Base-by-base conservation (phyloP, 768 basidiomycete genomes). In the Agrocybe pediades region DNA sequence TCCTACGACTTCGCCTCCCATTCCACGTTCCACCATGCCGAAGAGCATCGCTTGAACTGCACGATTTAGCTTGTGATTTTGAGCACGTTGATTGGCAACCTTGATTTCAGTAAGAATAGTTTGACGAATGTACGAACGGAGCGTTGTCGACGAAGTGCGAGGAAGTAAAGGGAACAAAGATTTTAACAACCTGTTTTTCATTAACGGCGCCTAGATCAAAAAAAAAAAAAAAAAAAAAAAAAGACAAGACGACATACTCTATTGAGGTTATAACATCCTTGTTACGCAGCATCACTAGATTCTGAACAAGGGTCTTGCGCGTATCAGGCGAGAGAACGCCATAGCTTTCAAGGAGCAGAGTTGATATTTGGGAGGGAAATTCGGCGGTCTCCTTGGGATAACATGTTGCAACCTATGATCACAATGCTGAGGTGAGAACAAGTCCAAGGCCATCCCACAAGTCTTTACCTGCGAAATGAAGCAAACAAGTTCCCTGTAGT, bases 31-130 rank as follows among this genome's bases (percentile, higher is more conserved):
- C 7, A 98, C 85, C 95, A 98, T 98, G 41, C 84, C 83, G 67
- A 98, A 98, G 25, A 98, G 77, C 82, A 98, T 90, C 11, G 93
- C 87, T 67, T 99, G 97, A 0, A 99, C 93, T 19, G 94, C 88
- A 30, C 92, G 85, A 67, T 99, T 99, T 23, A 99, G 84, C 68
- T 96, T 95, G 74, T 97, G 94, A 65, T 98, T 97, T 67, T 91
- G 93, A 36, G 88, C 79, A 49, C 85, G 87, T 27, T 85, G 71
- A 68, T 99, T 99, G 39, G 96, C 95, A 1, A 88, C 90, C 58
- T 86, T 85, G 55, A 99, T 92, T 62, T 98, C 97, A 9, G 91
- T 87, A 19, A 98, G 79, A 65, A 99, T 98, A 6, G 95, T 97
- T 66, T 87, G 88, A 13, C 94, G 88, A 62, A 98, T 97, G 63